phyloP scores from a whole-genome alignment of 2,329 filamentous ascomycete species.

The Pestalotiopsis sp. region DNA sequence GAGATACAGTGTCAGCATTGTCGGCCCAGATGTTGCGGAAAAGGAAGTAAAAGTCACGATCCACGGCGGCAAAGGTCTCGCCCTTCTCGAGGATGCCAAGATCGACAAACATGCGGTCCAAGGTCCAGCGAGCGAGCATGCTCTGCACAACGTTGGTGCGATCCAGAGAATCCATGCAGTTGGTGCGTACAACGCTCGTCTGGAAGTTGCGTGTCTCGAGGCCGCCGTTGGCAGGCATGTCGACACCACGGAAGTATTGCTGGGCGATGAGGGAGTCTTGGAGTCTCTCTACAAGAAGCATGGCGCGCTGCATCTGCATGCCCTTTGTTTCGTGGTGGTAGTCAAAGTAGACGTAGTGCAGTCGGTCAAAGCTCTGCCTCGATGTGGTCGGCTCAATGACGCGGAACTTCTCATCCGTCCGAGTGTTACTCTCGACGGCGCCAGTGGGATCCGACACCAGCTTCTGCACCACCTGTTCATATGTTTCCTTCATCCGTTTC shows the following conservation, averaged over 20 bases:
- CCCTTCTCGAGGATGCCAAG: slow-evolving; percentile 76
- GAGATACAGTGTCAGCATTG: slow-evolving; percentile 94
- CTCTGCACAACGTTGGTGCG: slow-evolving; percentile 97
- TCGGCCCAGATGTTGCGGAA: slow-evolving; percentile 99
- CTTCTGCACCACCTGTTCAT: slow-evolving; percentile 83
- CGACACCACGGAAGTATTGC: slow-evolving; percentile 89
- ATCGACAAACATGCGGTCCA: slow-evolving; percentile 88
- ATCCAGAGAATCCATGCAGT: slow-evolving; percentile 99
- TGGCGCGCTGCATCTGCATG: slow-evolving; percentile 87
- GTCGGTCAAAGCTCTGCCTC: slow-evolving; percentile 69
- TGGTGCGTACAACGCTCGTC: slow-evolving; percentile 90
- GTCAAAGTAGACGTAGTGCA: slow-evolving; percentile 98
- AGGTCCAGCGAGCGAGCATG: slow-evolving; percentile 87
- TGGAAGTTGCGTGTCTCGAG: slow-evolving; percentile 82
- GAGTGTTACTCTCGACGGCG: slow-evolving; percentile 62
- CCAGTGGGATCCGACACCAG: slow-evolving; percentile 72
- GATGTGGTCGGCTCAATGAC: slow-evolving; percentile 67
- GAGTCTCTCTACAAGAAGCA: slow-evolving; percentile 82
- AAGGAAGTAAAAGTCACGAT: slow-evolving; percentile 80
- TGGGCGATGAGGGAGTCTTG: slow-evolving; percentile 75
- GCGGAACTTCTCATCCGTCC: slow-evolving; percentile 79
- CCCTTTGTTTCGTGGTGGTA: slow-evolving; percentile 98
- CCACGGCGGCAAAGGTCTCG: slow-evolving; percentile 74
- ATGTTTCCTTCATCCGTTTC: slow-evolving; percentile 85
- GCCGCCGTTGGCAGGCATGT: slow-evolving; percentile 76